Percentiles rank a stretch among this genome's conserved stretches.
These are phyloP conservation scores for Zizania palustris DNA, from an alignment of 202 grass and related monocot genomes.

Conservation along the genomic window DNA sequence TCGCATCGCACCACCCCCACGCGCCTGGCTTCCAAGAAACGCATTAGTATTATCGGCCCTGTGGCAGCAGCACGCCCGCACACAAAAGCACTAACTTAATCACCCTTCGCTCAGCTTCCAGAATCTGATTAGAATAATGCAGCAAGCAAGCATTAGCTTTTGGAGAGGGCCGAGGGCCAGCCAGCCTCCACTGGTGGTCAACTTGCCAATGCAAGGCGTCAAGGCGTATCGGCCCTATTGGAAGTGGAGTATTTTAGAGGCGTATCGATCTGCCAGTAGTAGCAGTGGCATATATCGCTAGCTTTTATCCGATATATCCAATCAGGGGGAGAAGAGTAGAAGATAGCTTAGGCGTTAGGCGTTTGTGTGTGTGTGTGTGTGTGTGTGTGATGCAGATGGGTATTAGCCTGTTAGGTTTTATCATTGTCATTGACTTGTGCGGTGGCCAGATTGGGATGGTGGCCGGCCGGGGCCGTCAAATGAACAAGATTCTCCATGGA, in stretches of 20 bases:
- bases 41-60: not conserved
- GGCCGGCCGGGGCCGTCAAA: not conserved
- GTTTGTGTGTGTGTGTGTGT: not conserved
- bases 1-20: conserved; percentile 7
- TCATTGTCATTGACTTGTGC: conserved; percentile 38
- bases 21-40: conserved; percentile 11
- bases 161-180: conserved; percentile 37
- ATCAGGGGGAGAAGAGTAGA: not conserved
- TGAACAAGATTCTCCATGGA: conserved; percentile 20
- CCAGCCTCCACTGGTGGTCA: not conserved
- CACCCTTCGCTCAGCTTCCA: not conserved
- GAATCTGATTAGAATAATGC: conserved; percentile 12
- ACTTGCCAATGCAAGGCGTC: not conserved
- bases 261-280: no score
- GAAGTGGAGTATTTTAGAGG: not conserved
- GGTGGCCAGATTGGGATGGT: conserved; percentile 8
- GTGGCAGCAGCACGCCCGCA: conserved; percentile 8
- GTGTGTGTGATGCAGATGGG: not conserved
- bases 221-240: not conserved
- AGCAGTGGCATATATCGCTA: no score
- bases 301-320: not conserved
- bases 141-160: conserved; percentile 11
- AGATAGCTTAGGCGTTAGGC: not conserved
- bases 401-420: not conserved
- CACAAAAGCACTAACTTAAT: conserved; percentile 21